phyloP scores from a whole-genome alignment of 495 filamentous ascomycete species.

The Penicillium malachiteum region DNA sequence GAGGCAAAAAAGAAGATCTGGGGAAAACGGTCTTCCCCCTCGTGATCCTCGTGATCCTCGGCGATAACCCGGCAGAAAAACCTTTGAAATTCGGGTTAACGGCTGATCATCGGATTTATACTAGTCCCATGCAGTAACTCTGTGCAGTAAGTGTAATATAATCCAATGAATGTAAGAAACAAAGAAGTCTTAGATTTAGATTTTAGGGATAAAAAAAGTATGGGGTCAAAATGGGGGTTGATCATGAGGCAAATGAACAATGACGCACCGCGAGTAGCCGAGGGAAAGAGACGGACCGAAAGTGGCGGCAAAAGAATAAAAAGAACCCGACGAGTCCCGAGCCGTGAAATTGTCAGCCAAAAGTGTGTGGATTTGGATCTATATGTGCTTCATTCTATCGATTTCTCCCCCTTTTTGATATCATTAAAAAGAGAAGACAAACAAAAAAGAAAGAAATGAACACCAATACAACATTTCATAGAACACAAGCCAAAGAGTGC shows the following conservation, averaged over 20 bases:
- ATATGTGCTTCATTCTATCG: slow-evolving; percentile 2
- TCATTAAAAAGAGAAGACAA: neutral
- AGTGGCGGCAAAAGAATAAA: neutral
- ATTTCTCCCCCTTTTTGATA: neutral
- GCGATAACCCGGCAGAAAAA: slow-evolving; percentile 26
- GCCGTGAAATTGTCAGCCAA: neutral
- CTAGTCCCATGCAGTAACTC: neutral
- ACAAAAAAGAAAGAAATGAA: neutral
- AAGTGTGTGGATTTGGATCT: neutral
- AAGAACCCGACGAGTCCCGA: slow-evolving; percentile 4
- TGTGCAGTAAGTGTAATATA: no score
- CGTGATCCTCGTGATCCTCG: slow-evolving; percentile 31
- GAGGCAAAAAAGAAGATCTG: slow-evolving; percentile 18
- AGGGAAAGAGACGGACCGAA: slow-evolving; percentile 3
- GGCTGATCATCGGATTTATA: slow-evolving; percentile 27
- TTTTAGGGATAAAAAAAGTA: neutral
- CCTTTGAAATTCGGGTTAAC: slow-evolving; percentile 31
- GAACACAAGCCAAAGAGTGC: neutral
- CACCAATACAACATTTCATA: slow-evolving; percentile 1
- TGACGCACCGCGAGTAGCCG: slow-evolving; percentile 3
- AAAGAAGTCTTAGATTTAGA: neutral
- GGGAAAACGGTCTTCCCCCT: slow-evolving; percentile 24
- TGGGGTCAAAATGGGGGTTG: neutral
- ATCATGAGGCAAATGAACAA: neutral
- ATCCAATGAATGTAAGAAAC: no score